Conservation (phyloP, 2,329 filamentous ascomycete species). For the Achaetomium macrosporum region DNA sequence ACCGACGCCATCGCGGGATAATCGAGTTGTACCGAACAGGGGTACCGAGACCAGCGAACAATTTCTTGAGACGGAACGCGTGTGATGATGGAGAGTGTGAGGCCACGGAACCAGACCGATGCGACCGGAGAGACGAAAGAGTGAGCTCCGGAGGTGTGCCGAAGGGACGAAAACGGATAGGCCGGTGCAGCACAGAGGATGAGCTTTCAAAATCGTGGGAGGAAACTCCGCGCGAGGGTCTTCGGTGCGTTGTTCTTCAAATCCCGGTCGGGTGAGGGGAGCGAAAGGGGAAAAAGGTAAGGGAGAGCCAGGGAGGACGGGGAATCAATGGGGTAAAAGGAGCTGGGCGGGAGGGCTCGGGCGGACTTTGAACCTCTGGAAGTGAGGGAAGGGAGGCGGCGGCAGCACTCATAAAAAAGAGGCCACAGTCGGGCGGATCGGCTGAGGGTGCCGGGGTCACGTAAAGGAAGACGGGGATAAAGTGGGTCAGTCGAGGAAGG, state of each 20-base stretch:
- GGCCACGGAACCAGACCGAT: conserved; percentile 3
- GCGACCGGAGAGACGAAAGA: conserved; percentile 14
- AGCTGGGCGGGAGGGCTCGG: conserved; percentile 18
- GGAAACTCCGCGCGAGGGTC: conserved; percentile 3
- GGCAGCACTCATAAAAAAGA: conserved; percentile 24
- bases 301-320: conserved; percentile 18
- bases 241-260: conserved; percentile 2
- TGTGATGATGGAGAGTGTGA: neutral
- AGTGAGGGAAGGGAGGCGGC: conserved; percentile 27
- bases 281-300: conserved; percentile 8
- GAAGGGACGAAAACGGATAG: conserved; percentile 5
- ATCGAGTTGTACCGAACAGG: too few species aligned
- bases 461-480: conserved; percentile 22
- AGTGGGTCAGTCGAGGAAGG: conserved; percentile 21
- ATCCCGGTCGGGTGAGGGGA: conserved; percentile 11
- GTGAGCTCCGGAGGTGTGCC: conserved; percentile 18
- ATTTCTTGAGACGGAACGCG: neutral
- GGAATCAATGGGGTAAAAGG: conserved; percentile 27
- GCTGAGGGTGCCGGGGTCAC: conserved; percentile 27
- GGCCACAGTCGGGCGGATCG: conserved; percentile 28
- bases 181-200: conserved; percentile 5
- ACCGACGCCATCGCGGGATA: conserved; percentile 21
- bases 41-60: too few species aligned
- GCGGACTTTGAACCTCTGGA: conserved; percentile 24
- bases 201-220: neutral